A percentile compares a stretch with the other conserved stretches of the same genome.
Conservation (phyloP, 169 alveolate genomes). For the Theileria orientalis region DNA sequence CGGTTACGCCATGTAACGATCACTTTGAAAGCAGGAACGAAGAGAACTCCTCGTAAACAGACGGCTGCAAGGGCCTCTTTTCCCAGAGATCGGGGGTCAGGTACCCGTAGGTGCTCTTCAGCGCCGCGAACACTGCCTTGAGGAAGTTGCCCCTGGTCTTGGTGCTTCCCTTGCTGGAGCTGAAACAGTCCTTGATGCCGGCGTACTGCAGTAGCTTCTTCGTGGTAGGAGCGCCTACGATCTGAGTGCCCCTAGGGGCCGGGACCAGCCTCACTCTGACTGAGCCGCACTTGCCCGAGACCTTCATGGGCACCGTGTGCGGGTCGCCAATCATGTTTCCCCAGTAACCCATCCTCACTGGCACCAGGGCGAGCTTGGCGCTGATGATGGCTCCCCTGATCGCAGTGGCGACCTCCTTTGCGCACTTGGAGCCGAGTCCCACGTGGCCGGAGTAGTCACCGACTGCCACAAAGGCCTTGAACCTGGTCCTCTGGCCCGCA, state of each 20-base stretch:
- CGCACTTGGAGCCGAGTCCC: conserved; percentile 97
- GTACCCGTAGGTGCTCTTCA: conserved; percentile 95
- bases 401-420: conserved; percentile 99
- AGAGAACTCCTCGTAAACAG: conserved; percentile 92
- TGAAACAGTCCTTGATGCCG: conserved; percentile 98
- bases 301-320: conserved; percentile 99
- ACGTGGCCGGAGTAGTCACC: conserved; percentile 98
- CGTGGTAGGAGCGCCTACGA: conserved; percentile 99
- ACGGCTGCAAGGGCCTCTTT: conserved; percentile 81
- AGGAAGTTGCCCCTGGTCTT: conserved; percentile 97
- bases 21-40: conserved; percentile 86
- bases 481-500: conserved; percentile 99
- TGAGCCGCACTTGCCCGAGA: conserved; percentile 99
- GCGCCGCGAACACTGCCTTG: conserved; percentile 95
- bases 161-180: conserved; percentile 96
- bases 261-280: conserved; percentile 99
- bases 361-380: conserved; percentile 98
- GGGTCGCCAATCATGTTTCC: conserved; percentile 99
- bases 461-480: conserved; percentile 99
- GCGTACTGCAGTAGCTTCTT: conserved; percentile 96
- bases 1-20: too few species aligned
- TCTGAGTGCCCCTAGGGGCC: conserved; percentile 99
- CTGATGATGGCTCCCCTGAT: conserved; percentile 99
- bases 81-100: conserved; percentile 99
- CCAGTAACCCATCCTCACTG: conserved; percentile 99